Evolutionary conservation across 2,329 filamentous ascomycete genomes (phyloP).

Genomic region (Aureobasidium subglaciale): DNA sequence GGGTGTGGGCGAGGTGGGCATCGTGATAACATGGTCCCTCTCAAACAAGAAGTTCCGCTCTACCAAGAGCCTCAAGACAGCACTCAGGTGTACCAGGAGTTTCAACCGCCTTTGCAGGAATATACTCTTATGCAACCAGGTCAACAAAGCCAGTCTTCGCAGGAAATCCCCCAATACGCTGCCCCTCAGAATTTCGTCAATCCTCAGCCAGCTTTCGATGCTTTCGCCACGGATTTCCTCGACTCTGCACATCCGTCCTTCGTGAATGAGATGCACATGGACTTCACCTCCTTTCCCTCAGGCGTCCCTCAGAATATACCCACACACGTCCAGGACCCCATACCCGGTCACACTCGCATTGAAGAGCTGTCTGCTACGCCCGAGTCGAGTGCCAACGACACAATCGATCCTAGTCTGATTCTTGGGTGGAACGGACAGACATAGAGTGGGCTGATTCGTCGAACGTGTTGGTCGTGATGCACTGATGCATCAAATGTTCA

Average conservation of each 20-base stretch:
- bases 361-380: no score
- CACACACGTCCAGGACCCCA: no score
- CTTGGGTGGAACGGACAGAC: neutral
- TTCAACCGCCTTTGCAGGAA: neutral
- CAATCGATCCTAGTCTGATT: neutral
- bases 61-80: neutral
- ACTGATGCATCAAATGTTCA: neutral
- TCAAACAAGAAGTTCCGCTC: neutral
- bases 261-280: no score
- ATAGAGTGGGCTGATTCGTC: neutral
- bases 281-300: no score
- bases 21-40: neutral
- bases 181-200: neutral
- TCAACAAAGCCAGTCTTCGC: no score
- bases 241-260: no score
- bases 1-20: conserved; percentile 16
- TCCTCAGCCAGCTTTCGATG: no score
- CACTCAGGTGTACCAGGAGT: neutral
- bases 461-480: neutral
- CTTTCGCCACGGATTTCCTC: no score
- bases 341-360: no score
- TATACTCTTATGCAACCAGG: neutral
- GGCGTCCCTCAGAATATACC: no score
- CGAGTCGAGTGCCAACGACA: no score
- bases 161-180: neutral